Evolutionary conservation across 306 rosid genomes (phyloP), one percentile per base, ranked within the genome.

Genomic region (peach (Prunus persica)): DNA sequence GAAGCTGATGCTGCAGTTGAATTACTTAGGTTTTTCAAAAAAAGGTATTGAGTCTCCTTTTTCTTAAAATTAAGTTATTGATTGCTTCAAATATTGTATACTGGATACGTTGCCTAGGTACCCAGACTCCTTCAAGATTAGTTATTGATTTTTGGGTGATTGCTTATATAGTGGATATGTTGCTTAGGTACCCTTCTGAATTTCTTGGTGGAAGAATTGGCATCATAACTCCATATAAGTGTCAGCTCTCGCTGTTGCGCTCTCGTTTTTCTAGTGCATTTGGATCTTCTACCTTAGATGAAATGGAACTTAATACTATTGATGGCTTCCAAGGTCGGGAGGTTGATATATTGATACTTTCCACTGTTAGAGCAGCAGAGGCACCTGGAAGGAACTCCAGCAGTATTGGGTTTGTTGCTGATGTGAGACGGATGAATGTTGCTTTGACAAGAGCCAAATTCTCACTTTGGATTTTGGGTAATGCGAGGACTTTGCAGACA

Each of bases 311-410:
- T 73, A 94, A 94, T 80, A 94, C 97, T 1, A 96, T 94, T 76
- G 98, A 94, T 84, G 98, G 98, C 82, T 94, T 92, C 82, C 98
- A 94, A 89, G 98, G 98, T 55, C 91, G 98, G 77, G 98, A 94
- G 84, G 95, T 94, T 79, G 98, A 94, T 86, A 88, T 94, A 57
- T 81, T 94, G 74, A 76, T 94, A 80, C 95, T 94, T 76, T 94
- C 98, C 76, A 92, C 98, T 52, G 98, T 94, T 55, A 94, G 98
- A 89, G 95, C 96, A 72, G 80, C 86, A n/a, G 82, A 76, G 61
- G 50, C 81, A 50, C 82, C 91, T 71, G 83, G 82, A 81, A 73
- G 67, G 45, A 89, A 79, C 74, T 86, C 92, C 25, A 85, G 90
- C 51, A 80, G 87, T 58, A 92, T 94, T 65, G 98, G 98, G 69